Conservation (phyloP, 2,329 filamentous ascomycete genomes). For the Fusarium continuum region DNA sequence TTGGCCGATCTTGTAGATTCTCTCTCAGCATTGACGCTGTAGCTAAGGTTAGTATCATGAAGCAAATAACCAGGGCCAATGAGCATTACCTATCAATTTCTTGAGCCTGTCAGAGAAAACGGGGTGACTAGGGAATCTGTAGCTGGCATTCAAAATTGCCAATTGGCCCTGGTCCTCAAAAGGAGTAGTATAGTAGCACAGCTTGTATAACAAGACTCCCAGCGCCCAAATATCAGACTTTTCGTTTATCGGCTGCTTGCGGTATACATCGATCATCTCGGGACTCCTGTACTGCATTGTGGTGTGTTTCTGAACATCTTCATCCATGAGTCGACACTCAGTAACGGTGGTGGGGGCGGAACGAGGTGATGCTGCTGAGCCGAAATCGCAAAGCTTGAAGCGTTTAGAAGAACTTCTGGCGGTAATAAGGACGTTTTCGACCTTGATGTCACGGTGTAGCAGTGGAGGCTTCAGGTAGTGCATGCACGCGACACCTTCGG, state of each 20-base stretch:
- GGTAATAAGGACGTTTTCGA: slow-evolving; percentile 96
- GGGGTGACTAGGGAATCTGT: slow-evolving; percentile 89
- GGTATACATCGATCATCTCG: slow-evolving; percentile 98
- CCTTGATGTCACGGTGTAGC: slow-evolving; percentile 93
- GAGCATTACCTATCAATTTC: slow-evolving; percentile 77
- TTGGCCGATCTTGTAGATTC: slow-evolving; percentile 79
- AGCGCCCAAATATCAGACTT: slow-evolving; percentile 99
- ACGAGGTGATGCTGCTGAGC: slow-evolving; percentile 84
- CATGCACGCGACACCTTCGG: slow-evolving; percentile 97
- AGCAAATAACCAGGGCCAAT: background rate
- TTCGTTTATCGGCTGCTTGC: slow-evolving; percentile 95
- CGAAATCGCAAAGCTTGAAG: slow-evolving; percentile 99
- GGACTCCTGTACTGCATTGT: slow-evolving; percentile 97
- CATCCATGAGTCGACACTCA: slow-evolving; percentile 92
- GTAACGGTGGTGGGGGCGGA: slow-evolving; percentile 85
- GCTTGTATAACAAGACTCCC: slow-evolving; percentile 93
- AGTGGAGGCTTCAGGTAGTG: slow-evolving; percentile 96
- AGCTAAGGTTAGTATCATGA: slow-evolving; percentile 33
- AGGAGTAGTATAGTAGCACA: slow-evolving; percentile 98
- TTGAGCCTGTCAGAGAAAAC: slow-evolving; percentile 90
- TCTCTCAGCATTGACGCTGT: slow-evolving; percentile 90
- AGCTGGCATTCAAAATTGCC: slow-evolving; percentile 95
- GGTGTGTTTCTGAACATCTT: slow-evolving; percentile 96
- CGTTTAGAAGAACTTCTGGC: slow-evolving; percentile 70
- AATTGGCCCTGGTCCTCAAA: slow-evolving; percentile 98